Evolutionary conservation across 139 green algal species (phyloP), one percentile per base, ranked within the genome.

Genomic region (Chlamydomonas schloesseri): DNA sequence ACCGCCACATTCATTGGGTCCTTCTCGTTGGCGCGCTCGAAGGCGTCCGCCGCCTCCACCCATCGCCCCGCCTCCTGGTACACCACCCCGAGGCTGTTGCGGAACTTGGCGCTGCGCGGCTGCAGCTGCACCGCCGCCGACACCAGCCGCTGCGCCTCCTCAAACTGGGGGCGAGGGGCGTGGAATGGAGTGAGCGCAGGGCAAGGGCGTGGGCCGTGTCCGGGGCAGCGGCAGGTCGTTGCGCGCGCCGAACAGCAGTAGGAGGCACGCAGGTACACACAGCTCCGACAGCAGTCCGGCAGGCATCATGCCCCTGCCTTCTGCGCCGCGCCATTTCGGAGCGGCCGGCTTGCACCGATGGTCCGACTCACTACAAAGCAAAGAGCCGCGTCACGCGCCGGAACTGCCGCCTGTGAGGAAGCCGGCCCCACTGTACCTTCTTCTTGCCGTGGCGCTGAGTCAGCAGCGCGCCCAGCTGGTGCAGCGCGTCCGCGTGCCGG

Each of bases 21-120:
- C 83, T 91, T 91, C 64, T 91, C 88, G 60, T 91, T 91, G n/a
- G 88, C 88, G 0, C 80, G 31, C 80, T 91, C 88, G 82, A 89
- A 89, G 0, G 83, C 84, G 26, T 89, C 84, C 83, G 86, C 83
- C 58, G 88, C 88, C 67, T 91, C 67, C n/a, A 18, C 18, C 88
- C 73, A 83, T 0, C 57, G 85, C 28, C 78, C 57, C 36, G 42
- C 79, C 26, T 31, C 24, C 70, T 85, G 71, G 33, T 78, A 36
- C 57, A 87, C 11, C 11, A 91, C 72, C 2, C 88, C 88, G 28
- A 89, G 65, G 65, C 72, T 86, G 57, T 89, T 77, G 67, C 79
- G 81, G 71, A 82, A 91, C 67, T 78, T 86, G 67, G 79, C 83
- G 55, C 20, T 47, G 24, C 13, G 10, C 50, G 88, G 88, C 37